These are phyloP conservation scores for Fonsecaea pedrosoi DNA, from an alignment of 2,329 filamentous ascomycete genomes.

Conservation along the genomic window DNA sequence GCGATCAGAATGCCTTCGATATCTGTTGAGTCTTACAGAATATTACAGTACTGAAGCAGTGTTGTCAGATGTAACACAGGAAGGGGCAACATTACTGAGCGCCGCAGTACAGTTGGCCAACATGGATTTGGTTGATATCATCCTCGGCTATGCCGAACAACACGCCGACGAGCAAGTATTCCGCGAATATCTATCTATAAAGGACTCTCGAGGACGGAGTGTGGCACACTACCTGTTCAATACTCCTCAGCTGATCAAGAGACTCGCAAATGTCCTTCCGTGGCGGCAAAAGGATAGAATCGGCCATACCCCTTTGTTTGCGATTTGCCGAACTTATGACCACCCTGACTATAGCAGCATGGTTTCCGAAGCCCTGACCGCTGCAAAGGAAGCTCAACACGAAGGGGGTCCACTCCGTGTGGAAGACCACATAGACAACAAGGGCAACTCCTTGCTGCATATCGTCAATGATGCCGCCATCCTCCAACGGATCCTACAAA, in stretches of 20 bases:
- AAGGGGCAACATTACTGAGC: slow-evolving; percentile 86
- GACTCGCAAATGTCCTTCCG: slow-evolving; percentile 77
- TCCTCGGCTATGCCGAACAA: slow-evolving; percentile 74
- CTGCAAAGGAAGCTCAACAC: slow-evolving; percentile 75
- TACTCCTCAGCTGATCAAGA: slow-evolving; percentile 77
- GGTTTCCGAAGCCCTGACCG: slow-evolving; percentile 80
- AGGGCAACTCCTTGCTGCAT: slow-evolving; percentile 94
- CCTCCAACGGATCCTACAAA: slow-evolving; percentile 74
- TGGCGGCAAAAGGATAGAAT: slow-evolving; percentile 95
- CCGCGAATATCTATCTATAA: slow-evolving; percentile 71
- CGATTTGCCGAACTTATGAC: slow-evolving; percentile 93
- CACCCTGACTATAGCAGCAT: slow-evolving; percentile 84
- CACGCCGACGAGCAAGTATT: slow-evolving; percentile 64
- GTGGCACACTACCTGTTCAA: slow-evolving; percentile 97
- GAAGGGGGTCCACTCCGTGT: slow-evolving; percentile 83
- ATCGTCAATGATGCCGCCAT: slow-evolving; percentile 87
- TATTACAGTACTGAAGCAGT: slow-evolving; percentile 76
- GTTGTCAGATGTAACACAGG: slow-evolving; percentile 83
- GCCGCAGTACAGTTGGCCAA: slow-evolving; percentile 88
- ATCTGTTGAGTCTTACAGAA: slow-evolving; percentile 76
- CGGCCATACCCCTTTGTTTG: slow-evolving; percentile 96
- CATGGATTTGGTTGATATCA: slow-evolving; percentile 72
- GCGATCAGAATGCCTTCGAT: slow-evolving; percentile 74
- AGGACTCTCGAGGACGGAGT: slow-evolving; percentile 86
- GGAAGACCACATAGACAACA: slow-evolving; percentile 89